Conservation (phyloP, 371 early-diverging fungal species). For the Umbelopsis sp. region DNA sequence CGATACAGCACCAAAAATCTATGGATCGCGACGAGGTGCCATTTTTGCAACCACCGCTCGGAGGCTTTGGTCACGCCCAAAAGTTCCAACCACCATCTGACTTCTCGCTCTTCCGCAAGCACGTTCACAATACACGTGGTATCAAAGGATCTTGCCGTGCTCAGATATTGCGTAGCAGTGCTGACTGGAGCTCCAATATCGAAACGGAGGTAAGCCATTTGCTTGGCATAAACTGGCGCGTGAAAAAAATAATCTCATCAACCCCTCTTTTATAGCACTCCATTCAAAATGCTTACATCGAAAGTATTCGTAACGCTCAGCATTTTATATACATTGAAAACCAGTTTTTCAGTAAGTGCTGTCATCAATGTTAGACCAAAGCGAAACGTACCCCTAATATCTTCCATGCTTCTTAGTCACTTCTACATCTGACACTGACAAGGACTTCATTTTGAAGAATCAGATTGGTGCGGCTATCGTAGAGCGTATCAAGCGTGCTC, state of each 20-base stretch:
- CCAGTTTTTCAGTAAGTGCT: constrained; percentile 87
- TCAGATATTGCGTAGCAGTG: constrained; percentile 73
- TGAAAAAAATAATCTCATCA: too few species aligned
- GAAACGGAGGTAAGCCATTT: constrained; percentile 44
- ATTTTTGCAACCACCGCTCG: constrained; percentile 53
- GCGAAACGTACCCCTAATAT: neutral
- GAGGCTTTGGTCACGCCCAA: constrained; percentile 39
- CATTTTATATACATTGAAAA: constrained; percentile 96
- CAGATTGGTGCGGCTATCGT: constrained; percentile 80
- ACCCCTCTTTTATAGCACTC: constrained; percentile 55
- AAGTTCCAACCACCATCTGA: constrained; percentile 33
- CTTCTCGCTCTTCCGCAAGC: constrained; percentile 36
- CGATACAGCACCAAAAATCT: constrained; percentile 36
- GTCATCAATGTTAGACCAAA: neutral
- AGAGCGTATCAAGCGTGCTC: constrained; percentile 80
- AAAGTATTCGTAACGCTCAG: constrained; percentile 73
- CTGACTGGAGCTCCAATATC: constrained; percentile 71
- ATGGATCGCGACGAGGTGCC: constrained; percentile 38
- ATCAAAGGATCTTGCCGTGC: constrained; percentile 59
- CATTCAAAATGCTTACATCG: constrained; percentile 86
- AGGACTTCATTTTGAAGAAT: constrained; percentile 65
- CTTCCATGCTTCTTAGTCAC: constrained; percentile 54
- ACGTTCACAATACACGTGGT: constrained; percentile 41
- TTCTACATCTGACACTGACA: constrained; percentile 58
- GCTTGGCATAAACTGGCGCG: too few species aligned